Base-by-base conservation (phyloP, 1,284 basidiomycete species). In the Moesziomyces antarcticus region DNA sequence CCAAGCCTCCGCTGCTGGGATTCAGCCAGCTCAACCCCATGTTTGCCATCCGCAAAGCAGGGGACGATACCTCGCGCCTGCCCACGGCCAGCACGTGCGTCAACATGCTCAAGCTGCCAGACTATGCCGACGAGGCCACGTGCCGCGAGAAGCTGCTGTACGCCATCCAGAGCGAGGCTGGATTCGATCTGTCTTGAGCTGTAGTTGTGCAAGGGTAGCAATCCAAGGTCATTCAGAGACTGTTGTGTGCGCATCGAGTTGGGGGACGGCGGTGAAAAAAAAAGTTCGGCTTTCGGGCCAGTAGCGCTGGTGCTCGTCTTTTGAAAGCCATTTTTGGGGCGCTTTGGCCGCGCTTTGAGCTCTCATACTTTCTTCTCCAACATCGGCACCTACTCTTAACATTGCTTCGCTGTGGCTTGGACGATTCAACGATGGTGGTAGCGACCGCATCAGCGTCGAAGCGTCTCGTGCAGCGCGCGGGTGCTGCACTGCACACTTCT, bases 61-160 rank as follows among this genome's bases (percentile, higher is more conserved):
- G 80, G 3, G 73, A 77, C n/a, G 82, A 84, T 33, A 60, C 60
- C 40, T 55, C 62, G 13, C 60, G 82, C n/a, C 56, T 84, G 47
- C 82, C 82, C 4, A 84, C 81, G 1, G 80, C 82, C 8, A 77
- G 75, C 45, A 83, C 82, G 18, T 84, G 82, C 49, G 77, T 84
- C 18, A 84, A 84, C 47, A 56, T 84, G 63, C 65, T 84, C 42
- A 84, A 84, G 71, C 63, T 84, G 41, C 82, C 82, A 5, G 69
- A 75, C 24, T 84, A 84, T 48, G 57, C 27, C 20, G 68, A 75
- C 27, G 54, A 58, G 16, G 58, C 77, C 59, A 77, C 77, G 44
- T 75, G 68, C 49, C 40, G 67, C 35, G 75, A 81, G 40, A 83
- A 83, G 67, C 50, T 84, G n/a, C 55, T 46, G 33, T 82, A 82